Evolutionary conservation across 2,329 filamentous ascomycete genomes (phyloP).

Genomic region (Tolypocladium amazonense): DNA sequence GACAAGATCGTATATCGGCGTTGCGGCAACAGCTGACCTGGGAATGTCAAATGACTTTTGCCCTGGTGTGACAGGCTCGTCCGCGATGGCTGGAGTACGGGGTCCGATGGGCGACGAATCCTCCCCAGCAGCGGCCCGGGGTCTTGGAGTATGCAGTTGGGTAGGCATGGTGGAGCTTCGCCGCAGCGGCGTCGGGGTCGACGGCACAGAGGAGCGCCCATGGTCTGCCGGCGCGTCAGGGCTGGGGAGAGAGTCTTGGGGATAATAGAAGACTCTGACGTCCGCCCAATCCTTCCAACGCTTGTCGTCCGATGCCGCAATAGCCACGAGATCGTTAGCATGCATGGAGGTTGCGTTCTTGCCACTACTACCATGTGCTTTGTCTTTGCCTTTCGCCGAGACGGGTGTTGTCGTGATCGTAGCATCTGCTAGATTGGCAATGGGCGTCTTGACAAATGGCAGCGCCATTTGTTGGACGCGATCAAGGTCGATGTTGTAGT

Average conservation of each 20-base stretch:
- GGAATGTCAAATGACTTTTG: constrained; percentile 57
- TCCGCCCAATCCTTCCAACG: constrained; percentile 72
- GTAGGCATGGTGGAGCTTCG: constrained; percentile 49
- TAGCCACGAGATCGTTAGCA: constrained; percentile 72
- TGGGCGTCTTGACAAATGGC: constrained; percentile 67
- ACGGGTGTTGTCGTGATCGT: constrained; percentile 42
- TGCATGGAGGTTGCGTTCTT: constrained; percentile 50
- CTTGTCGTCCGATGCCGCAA: constrained; percentile 50
- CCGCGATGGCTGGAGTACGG: constrained; percentile 28
- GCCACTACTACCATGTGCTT: constrained; percentile 28
- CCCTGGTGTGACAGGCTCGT: constrained; percentile 25
- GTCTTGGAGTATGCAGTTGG: constrained; percentile 32
- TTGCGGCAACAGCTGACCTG: constrained; percentile 39
- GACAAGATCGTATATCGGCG: constrained; percentile 46
- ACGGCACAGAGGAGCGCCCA: constrained; percentile 38
- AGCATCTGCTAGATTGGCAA: constrained; percentile 39
- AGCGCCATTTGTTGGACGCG: constrained; percentile 74
- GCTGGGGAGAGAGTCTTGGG: constrained; percentile 21
- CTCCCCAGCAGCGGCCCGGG: constrained; percentile 20
- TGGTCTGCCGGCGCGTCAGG: constrained; percentile 11
- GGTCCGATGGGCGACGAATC: constrained; percentile 39
- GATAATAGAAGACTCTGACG: constrained; percentile 73
- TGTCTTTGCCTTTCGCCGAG: constrained; percentile 70
- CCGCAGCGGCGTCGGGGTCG: constrained; percentile 66
- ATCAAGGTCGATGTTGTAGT: constrained; percentile 72